Evolutionary conservation across 805 yeast genomes (phyloP).

Genomic region (Brettanomyces anomalus): DNA sequence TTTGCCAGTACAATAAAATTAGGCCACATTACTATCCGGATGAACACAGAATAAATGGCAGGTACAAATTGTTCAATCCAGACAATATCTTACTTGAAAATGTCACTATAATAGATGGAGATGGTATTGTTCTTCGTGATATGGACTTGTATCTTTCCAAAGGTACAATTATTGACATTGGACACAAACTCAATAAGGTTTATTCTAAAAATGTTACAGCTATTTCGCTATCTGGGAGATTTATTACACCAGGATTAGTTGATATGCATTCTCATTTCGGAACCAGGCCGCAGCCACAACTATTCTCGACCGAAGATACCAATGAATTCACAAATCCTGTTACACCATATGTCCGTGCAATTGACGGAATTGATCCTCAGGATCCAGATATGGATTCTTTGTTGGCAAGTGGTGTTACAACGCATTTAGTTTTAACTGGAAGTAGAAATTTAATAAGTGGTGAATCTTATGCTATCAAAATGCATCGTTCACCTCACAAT

Average conservation of each 20-base stretch:
- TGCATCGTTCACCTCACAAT: conserved; percentile 1
- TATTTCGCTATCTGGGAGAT: background rate
- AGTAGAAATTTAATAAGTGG: conserved; percentile 2
- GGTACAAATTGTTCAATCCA: background rate
- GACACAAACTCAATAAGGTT: background rate
- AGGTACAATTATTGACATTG: conserved; percentile 1
- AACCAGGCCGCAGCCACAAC: conserved; percentile 2
- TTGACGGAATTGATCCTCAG: conserved; percentile 1
- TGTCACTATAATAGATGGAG: conserved; percentile 2
- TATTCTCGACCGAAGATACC: conserved; percentile 2
- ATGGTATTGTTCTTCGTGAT: background rate
- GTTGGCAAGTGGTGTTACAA: conserved; percentile 1
- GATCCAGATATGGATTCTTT: conserved; percentile 3
- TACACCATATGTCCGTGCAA: background rate
- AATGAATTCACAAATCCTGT: conserved; percentile 2
- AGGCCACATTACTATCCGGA: conserved; percentile 1
- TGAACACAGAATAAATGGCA: background rate
- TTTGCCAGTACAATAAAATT: conserved; percentile 1
- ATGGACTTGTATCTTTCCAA: background rate
- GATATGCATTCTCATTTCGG: conserved; percentile 3
- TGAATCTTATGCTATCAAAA: conserved; percentile 2
- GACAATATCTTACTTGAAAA: background rate
- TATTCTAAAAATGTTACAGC: background rate
- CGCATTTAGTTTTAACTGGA: conserved; percentile 3
- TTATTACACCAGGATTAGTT: conserved; percentile 1